phyloP scores from a whole-genome alignment of 208 protist species.

The Leishmania tropica region DNA sequence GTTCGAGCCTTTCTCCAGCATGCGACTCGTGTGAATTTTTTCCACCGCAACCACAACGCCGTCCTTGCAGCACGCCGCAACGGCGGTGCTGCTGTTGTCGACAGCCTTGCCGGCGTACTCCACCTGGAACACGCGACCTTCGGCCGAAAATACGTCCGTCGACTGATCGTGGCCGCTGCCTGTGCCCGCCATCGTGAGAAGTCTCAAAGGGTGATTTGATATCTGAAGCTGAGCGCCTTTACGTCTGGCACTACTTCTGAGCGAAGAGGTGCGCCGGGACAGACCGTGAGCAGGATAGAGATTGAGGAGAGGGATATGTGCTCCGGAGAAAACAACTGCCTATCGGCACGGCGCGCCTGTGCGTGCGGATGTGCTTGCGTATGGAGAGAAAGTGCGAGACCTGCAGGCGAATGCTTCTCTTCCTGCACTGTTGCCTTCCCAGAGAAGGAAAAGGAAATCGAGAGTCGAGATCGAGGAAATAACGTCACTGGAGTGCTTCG shows the following conservation, averaged over 20 bases:
- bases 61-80: slow-evolving; percentile 97
- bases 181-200: slow-evolving; percentile 53
- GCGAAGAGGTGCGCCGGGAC: not conserved
- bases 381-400: not conserved
- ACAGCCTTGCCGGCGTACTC: slow-evolving; percentile 99
- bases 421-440: not conserved
- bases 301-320: not conserved
- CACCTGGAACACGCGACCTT: slow-evolving; percentile 99
- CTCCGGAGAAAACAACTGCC: slow-evolving; percentile 4
- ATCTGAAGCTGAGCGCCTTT: not conserved
- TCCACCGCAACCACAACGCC: slow-evolving; percentile 99
- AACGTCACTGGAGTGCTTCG: not conserved
- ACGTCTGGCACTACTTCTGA: not conserved
- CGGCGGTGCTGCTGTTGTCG: slow-evolving; percentile 98
- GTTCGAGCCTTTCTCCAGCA: slow-evolving; percentile 96
- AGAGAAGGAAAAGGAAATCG: not conserved
- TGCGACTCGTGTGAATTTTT: slow-evolving; percentile 97
- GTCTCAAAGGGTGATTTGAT: not conserved
- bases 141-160: slow-evolving; percentile 97
- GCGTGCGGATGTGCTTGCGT: not conserved
- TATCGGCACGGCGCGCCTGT: not conserved
- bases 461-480: too few relatives aligned
- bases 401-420: not conserved
- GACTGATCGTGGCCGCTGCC: slow-evolving; percentile 97
- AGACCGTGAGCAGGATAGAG: not conserved